Conservation (phyloP, 108 stramenopile species). For the Chaetoceros tenuissimus region DNA sequence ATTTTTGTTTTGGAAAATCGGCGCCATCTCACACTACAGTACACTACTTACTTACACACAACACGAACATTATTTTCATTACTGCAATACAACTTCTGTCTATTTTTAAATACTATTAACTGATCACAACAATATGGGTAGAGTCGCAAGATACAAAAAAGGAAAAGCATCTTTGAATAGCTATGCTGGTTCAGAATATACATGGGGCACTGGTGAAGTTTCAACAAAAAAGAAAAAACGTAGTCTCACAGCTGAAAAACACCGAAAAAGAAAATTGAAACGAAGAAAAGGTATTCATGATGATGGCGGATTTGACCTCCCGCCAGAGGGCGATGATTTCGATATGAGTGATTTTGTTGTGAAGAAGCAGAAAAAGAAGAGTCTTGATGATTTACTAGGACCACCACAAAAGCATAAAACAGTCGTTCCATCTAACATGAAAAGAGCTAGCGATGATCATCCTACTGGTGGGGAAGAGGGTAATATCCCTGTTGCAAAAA, state of each 20-base stretch:
- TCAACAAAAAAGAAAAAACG: conserved; percentile 38
- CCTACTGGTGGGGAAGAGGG: background rate
- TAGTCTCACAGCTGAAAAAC: conserved; percentile 23
- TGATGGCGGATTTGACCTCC: conserved; percentile 29
- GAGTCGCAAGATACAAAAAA: conserved; percentile 59
- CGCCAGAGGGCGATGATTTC: conserved; percentile 48
- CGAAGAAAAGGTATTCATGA: background rate
- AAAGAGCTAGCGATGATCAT: background rate
- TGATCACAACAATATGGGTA: conserved; percentile 61
- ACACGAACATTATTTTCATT: too few species aligned
- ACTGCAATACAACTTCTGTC: too few species aligned
- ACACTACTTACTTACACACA: too few species aligned
- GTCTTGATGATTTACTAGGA: background rate
- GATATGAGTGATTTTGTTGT: conserved; percentile 39
- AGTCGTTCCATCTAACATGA: background rate
- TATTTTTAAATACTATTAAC: too few species aligned
- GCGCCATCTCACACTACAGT: too few species aligned
- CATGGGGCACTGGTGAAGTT: conserved; percentile 47
- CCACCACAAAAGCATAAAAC: conserved; percentile 1
- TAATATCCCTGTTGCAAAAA: background rate
- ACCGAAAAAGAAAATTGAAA: conserved; percentile 10
- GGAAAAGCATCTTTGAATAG: conserved; percentile 34
- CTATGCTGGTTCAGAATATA: conserved; percentile 9
- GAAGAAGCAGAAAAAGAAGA: conserved; percentile 29
- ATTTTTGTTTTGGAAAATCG: too few species aligned